Evolutionary conservation across 139 green algal species (phyloP), one percentile per base, ranked within the genome.

Genomic region (Chlorella sp.): DNA sequence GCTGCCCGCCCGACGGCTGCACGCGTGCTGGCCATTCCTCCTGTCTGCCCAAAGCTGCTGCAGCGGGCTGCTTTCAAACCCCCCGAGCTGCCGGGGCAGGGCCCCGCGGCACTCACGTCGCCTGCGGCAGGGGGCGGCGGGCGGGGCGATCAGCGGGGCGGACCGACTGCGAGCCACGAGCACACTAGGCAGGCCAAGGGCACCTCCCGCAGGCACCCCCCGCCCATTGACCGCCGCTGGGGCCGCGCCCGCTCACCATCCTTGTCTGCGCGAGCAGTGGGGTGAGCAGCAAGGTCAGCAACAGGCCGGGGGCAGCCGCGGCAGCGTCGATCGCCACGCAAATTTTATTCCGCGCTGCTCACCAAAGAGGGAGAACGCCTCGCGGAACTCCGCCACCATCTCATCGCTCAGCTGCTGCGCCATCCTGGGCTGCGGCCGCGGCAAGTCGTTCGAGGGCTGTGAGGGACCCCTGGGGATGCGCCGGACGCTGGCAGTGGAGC

Each of bases 321-420:
- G 69, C n/a, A 72, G 4, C 17, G 9, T 34, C 41, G 69, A 38
- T 9, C 22, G 17, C 1, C 11, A 13, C 62, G 36, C 19, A 69
- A 69, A 30, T 69, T 69, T 69, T 28, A 5, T 54, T 76, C 65
- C 19, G 16, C 24, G 26, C 60, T 30, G 46, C 76, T 62, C 43
- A 84, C 67, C 80, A 73, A 96, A 96, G 14, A 96, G 88, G 30
- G 85, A 87, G 72, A 96, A 96, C 6, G 93, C 93, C 89, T 96
- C 93, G 86, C 94, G 95, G 87, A 96, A 96, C 85, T 96, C 93
- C 8, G 91, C 89, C 40, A 96, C 73, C 62, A 83, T 73, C 60
- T 87, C 82, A 60, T 87, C 82, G 9, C 36, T 69, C 3, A 87
- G 82, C n/a, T 87, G 73, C 54, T 82, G 76, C 54, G 76, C 76